Base-by-base conservation (phyloP, 495 filamentous ascomycete genomes). In the Daldinia decipiens region DNA sequence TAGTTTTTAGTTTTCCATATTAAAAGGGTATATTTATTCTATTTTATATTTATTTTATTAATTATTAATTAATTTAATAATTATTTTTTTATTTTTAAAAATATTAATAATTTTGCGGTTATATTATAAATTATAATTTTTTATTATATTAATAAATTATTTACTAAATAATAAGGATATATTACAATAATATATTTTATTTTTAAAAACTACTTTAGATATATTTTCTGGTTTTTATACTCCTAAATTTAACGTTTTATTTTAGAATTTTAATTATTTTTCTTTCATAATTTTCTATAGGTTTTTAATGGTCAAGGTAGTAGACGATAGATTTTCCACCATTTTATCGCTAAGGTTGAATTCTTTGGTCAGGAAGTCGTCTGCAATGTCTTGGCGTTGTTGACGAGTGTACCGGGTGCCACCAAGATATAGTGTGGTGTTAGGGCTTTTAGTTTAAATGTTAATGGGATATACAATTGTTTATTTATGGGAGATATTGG, bases 1-100 rank as follows among this genome's bases (percentile, higher is more conserved):
- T 6, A 45, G 21, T 45, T n/a, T 17, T 21, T 17, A 6, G 19
- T 45, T 45, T 17, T 45, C 6, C 0, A 45, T 9, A 13, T 45
- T 45, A 21, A 45, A 45, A 5, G 21, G 7, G 21, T 45, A 45
- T n/a, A 45, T 45, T 45, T 45, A 6, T 5, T 1, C 21, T 17
- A 45, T 17, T 21, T 45, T 45, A 45, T 45, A 45, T 45, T 45
- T 45, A 45, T 45, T 21, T 45, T 45, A 45, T 21, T 21, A 45
- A 45, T 45, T 45, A 21, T 45, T 5, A 6, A 21, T 45, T 6
- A 45, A 45, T 21, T 45, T 21, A 0, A 45, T 5, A 9, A 9
- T 45, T 45, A 45, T 45, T 45, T 45, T 45, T 7, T 45, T 17
- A 6, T 45, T 45, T 45, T 45, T 21, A 0, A 8, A 17, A 21